Evolutionary conservation across 805 yeast genomes (phyloP).

Genomic region (Schizosaccharomyces osmophilus): DNA sequence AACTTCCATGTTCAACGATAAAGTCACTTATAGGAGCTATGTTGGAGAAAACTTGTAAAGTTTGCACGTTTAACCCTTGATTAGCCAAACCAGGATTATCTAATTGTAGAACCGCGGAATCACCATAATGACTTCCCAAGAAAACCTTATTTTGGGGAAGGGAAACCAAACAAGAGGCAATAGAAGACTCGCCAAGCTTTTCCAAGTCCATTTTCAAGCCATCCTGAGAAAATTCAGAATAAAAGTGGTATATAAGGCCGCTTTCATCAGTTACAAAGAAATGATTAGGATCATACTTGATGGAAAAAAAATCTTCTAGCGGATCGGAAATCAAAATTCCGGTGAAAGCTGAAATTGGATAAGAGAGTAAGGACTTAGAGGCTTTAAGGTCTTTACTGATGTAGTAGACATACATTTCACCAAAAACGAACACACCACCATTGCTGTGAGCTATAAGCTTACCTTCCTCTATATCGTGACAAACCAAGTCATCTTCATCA

Average conservation of each 20-base stretch:
- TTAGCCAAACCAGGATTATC: conserved; percentile 3
- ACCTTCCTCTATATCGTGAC: neutral
- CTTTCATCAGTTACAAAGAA: conserved; percentile 8
- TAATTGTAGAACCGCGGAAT: conserved; percentile 6
- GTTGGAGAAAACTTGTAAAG: conserved; percentile 6
- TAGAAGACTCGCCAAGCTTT: conserved; percentile 5
- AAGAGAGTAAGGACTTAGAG: neutral
- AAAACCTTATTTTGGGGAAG: conserved; percentile 7
- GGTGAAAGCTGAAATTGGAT: neutral
- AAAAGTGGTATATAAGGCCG: conserved; percentile 7
- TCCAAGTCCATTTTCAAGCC: neutral
- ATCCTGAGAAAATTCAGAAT: conserved; percentile 1
- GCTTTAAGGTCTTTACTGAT: neutral
- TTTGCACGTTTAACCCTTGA: conserved; percentile 2
- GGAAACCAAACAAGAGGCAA: conserved; percentile 8
- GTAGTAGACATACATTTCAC: neutral
- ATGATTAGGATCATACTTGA: conserved; percentile 4
- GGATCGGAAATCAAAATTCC: no score
- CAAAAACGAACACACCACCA: neutral
- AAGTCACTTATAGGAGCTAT: conserved; percentile 10
- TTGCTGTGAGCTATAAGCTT: neutral
- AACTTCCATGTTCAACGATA: neutral
- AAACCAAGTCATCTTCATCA: neutral
- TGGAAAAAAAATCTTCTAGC: no score
- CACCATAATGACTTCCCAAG: conserved; percentile 9